phyloP scores from a whole-genome alignment of 2,329 filamentous ascomycete genomes.

The Ophiostoma quercus region DNA sequence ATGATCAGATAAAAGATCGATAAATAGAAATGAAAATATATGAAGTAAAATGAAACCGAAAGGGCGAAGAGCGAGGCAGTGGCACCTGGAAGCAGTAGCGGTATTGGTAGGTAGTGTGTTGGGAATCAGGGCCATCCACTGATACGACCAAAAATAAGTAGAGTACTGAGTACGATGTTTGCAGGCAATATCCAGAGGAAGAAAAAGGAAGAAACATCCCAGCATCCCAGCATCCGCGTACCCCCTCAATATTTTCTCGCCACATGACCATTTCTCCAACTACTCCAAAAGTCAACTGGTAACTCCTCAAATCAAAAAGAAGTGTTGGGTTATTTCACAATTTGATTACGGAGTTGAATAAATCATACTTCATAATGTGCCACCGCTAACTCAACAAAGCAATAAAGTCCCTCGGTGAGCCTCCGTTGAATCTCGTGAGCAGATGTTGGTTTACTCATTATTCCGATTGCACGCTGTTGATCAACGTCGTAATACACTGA shows the following conservation, averaged over 20 bases:
- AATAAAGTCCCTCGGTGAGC: slow-evolving; percentile 8
- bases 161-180: not conserved
- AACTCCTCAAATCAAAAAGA: not conserved
- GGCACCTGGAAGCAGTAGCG: not conserved
- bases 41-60: not conserved
- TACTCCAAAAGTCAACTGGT: not conserved
- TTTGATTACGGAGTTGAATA: not conserved
- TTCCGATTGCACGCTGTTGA: not conserved
- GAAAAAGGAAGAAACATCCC: not conserved
- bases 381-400: not conserved
- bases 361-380: not conserved
- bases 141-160: not conserved
- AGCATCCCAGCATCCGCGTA: not conserved
- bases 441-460: not conserved
- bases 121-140: not conserved
- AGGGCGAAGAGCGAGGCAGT: not conserved
- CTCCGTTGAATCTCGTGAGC: not conserved
- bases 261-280: slow-evolving; percentile 6
- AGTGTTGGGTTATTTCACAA: not conserved
- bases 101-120: not conserved
- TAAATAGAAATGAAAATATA: too few relatives aligned
- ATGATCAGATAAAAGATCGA: not conserved
- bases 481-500: not conserved
- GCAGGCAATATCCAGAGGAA: not conserved
- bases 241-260: not conserved